Evolutionary conservation across 73 alveolate species (phyloP), one percentile per base, ranked within the genome.

Genomic region (Vitrella brassicaformis): DNA sequence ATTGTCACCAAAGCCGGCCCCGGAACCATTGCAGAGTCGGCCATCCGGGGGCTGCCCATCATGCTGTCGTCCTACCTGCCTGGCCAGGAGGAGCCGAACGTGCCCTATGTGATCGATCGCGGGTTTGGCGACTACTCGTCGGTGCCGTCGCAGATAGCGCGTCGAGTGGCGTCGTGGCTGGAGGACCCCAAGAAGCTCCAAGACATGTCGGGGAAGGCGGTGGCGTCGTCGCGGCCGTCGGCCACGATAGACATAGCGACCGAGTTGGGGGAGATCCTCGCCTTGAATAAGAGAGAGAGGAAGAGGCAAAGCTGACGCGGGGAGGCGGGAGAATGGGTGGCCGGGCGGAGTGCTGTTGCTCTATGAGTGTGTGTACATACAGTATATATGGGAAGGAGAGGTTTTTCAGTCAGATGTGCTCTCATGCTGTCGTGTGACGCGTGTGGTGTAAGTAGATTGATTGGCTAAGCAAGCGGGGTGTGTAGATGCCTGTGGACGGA

Each of bases 1-100:
- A 68, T 68, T 29, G 73, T 68, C 19, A 68, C 73, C 10, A 68
- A 68, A 27, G 73, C 73, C 25, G 73, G 73, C 22, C 73, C 73
- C 4, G 73, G 73, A 10, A 68, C 73, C 14, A 68, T 68, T 28
- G 73, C 73, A 4, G 73, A 68, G 28, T 45, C 73, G 27, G 27
- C 47, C 27, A 30, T 32, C 0, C 0, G 73, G 9, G 27, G 31
- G 27, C 31, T 68, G 45, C 73, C 73, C 8, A 32, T 30, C 73
- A 68, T 68, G 73, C 73, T 68, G 28, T 28, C 47, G 28, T 68
- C 73, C 28, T 68, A 68, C 28, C 47, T 68, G 0, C 73, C 73
- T 68, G 73, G 73, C 0, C 73, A 68, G 47, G 73, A 68, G 47
- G 47, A 28, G 47, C 47, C 47, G 31, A 68, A 68, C 31, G 73